phyloP scores from a whole-genome alignment of 495 filamentous ascomycete species.

The Rusavskia elegans region DNA sequence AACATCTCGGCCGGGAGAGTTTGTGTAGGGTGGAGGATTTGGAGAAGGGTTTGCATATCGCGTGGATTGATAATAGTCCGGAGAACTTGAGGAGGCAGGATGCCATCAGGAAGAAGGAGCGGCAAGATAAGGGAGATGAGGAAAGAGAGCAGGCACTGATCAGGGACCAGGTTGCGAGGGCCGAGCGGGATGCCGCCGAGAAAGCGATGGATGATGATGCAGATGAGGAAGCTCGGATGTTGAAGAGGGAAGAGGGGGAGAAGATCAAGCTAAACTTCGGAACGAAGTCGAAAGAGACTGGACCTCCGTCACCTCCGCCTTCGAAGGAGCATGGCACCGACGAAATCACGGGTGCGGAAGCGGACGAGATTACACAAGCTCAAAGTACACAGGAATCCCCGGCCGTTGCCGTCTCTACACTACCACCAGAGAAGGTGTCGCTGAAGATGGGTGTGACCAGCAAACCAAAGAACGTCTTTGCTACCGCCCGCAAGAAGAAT shows the following conservation, averaged over 20 bases:
- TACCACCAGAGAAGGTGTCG: slow-evolving; percentile 25
- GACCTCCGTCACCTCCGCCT: slow-evolving; percentile 17
- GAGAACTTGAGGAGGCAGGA: slow-evolving; percentile 69
- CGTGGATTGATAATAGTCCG: slow-evolving; percentile 81
- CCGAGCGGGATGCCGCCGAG: slow-evolving; percentile 35
- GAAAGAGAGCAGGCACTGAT: slow-evolving; percentile 70
- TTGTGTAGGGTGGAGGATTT: slow-evolving; percentile 78
- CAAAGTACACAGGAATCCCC: slow-evolving; percentile 10
- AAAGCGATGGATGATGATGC: slow-evolving; percentile 24
- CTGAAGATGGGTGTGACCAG: slow-evolving; percentile 40
- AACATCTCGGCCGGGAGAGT: slow-evolving; percentile 66
- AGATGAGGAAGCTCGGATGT: slow-evolving; percentile 25
- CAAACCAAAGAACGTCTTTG: slow-evolving; percentile 72
- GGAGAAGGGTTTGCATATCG: slow-evolving; percentile 62
- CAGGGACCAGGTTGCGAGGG: slow-evolving; percentile 61
- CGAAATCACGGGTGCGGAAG: slow-evolving; percentile 2
- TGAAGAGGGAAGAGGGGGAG: slow-evolving; percentile 61
- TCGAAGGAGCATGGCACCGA: neutral
- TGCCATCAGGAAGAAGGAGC: slow-evolving; percentile 65
- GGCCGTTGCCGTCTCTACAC: neutral
- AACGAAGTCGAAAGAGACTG: slow-evolving; percentile 20
- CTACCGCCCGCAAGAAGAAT: slow-evolving; percentile 46
- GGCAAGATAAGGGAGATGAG: slow-evolving; percentile 77
- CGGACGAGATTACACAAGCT: slow-evolving; percentile 4
- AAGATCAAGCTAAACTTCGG: slow-evolving; percentile 71